Conservation (phyloP, 2,329 filamentous ascomycete species). For the Ceratocystis ficicola region DNA sequence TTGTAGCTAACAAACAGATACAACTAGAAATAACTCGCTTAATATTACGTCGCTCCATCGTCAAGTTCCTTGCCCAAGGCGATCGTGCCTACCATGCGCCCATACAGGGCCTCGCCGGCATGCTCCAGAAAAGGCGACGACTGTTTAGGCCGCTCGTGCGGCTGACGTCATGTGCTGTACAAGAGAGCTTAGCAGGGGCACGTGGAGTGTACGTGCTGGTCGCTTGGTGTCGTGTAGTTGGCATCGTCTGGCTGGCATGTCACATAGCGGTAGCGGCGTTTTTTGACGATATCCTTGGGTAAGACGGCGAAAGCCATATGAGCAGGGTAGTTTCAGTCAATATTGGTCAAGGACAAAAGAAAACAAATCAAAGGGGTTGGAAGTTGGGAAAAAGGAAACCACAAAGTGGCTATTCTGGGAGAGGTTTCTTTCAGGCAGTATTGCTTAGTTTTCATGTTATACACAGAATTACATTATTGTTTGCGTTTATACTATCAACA, state of each 20-base stretch:
- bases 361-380: no score
- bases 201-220: slow-evolving; percentile 3
- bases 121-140: slow-evolving; percentile 12
- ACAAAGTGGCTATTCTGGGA: background rate
- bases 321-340: no score
- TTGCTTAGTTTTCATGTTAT: background rate
- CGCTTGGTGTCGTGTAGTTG: slow-evolving; percentile 1
- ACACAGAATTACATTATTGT: background rate
- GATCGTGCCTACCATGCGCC: slow-evolving; percentile 3
- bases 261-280: background rate
- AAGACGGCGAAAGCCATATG: background rate
- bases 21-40: slow-evolving; percentile 7
- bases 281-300: slow-evolving; percentile 10
- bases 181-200: background rate
- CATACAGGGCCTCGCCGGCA: slow-evolving; percentile 16
- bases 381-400: no score
- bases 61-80: slow-evolving; percentile 13
- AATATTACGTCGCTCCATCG: slow-evolving; percentile 14
- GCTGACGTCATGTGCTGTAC: slow-evolving; percentile 10
- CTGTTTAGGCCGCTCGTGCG: slow-evolving; percentile 8
- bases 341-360: no score
- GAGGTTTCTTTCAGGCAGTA: background rate
- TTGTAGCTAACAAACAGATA: background rate
- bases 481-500: background rate
- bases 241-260: slow-evolving; percentile 16